A percentile compares a stretch with the other conserved stretches of the same genome.
These are phyloP conservation scores for Closterium sp. DNA, from an alignment of 139 green algal genomes.

Conservation along the genomic window DNA sequence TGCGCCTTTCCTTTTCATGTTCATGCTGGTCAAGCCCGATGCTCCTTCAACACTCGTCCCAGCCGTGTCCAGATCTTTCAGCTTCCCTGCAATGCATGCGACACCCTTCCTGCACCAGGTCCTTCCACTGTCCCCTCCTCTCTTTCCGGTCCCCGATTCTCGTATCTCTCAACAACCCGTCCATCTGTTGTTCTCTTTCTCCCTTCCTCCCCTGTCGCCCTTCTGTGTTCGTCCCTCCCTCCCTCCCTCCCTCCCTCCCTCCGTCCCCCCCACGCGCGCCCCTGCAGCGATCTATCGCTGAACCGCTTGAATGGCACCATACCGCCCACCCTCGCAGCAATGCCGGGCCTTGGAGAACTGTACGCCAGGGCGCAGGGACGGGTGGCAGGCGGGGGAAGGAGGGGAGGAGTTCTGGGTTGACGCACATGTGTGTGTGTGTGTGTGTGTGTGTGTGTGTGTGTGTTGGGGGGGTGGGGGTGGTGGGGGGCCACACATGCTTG, in stretches of 20 bases:
- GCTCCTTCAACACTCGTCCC: background rate
- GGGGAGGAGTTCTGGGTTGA: background rate
- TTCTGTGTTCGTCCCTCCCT: background rate
- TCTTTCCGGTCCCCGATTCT: background rate
- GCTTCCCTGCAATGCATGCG: background rate
- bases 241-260: too few species aligned
- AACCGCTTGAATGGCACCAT: background rate
- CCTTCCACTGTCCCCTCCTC: background rate
- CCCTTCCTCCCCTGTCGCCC: background rate
- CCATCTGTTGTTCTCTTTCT: background rate
- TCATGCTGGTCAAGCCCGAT: background rate
- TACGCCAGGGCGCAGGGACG: background rate
- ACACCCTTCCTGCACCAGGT: background rate
- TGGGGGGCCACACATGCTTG: background rate
- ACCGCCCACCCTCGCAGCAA: background rate
- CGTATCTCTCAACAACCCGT: background rate
- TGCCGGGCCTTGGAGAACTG: background rate
- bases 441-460: background rate
- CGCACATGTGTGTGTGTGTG: background rate
- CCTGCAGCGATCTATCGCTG: background rate
- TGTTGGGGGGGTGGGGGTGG: background rate
- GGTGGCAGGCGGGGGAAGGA: background rate
- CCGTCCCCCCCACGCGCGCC: too few species aligned
- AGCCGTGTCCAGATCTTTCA: background rate
- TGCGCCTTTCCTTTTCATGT: background rate